Conservation (phyloP, 2,329 filamentous ascomycete species). For the Aureobasidium lini region DNA sequence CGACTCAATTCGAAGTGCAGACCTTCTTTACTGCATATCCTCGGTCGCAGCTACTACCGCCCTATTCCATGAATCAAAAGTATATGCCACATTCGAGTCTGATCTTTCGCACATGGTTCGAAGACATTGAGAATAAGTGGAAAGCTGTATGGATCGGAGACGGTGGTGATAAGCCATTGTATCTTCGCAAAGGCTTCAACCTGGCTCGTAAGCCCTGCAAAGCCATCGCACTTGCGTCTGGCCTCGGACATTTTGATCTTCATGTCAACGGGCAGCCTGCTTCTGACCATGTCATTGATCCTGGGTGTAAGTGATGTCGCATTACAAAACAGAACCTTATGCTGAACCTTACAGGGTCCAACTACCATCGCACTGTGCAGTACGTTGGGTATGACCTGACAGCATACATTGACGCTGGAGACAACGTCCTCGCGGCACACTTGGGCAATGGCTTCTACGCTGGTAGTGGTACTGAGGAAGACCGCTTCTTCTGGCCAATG, state of each 20-base stretch:
- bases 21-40: slow-evolving; percentile 36
- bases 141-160: slow-evolving; percentile 36
- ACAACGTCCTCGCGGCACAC: slow-evolving; percentile 32
- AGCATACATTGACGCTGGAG: slow-evolving; percentile 23
- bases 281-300: slow-evolving; percentile 31
- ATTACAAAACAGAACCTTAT: background rate
- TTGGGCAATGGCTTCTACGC: slow-evolving; percentile 42
- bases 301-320: slow-evolving; percentile 28
- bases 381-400: slow-evolving; percentile 40
- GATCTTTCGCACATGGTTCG: slow-evolving; percentile 37
- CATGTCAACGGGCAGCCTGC: slow-evolving; percentile 29
- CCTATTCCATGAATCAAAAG: slow-evolving; percentile 35
- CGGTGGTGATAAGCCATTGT: slow-evolving; percentile 34
- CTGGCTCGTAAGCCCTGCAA: slow-evolving; percentile 26
- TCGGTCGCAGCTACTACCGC: slow-evolving; percentile 29
- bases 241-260: slow-evolving; percentile 36
- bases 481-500: slow-evolving; percentile 38
- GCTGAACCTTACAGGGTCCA: slow-evolving; percentile 13
- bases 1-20: slow-evolving; percentile 23
- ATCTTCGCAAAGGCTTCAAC: slow-evolving; percentile 30
- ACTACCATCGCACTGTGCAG: slow-evolving; percentile 35
- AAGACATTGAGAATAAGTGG: slow-evolving; percentile 34
- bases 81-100: slow-evolving; percentile 36
- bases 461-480: slow-evolving; percentile 31
- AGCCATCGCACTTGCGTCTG: slow-evolving; percentile 33